Conservation (phyloP, 306 rosid genomes). For the Citrullus colocynthis region DNA sequence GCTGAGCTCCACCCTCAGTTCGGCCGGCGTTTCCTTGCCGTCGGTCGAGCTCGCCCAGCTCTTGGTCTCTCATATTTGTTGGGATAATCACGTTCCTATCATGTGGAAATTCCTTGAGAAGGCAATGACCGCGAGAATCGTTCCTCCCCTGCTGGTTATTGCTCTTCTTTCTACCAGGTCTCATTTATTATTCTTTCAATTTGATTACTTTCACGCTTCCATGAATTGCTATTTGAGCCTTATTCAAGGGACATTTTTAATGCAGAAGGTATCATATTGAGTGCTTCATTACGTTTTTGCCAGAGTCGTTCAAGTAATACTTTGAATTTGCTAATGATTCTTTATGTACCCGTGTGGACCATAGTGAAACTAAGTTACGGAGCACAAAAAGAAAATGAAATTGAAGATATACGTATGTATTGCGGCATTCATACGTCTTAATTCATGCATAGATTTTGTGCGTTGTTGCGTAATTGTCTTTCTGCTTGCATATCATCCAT, state of each 20-base stretch:
- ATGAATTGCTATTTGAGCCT: not conserved
- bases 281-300: not conserved
- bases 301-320: not conserved
- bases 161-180: constrained; percentile 72
- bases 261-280: not conserved
- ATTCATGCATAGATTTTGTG: not conserved
- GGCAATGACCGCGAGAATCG: constrained; percentile 37
- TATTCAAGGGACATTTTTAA: not conserved
- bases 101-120: constrained; percentile 76
- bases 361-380: not conserved
- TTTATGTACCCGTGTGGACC: not conserved
- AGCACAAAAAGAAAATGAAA: not conserved
- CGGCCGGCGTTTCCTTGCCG: constrained; percentile 44
- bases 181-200: not conserved
- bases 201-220: not conserved
- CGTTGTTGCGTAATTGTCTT: not conserved
- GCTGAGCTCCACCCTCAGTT: constrained; percentile 28
- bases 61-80: constrained; percentile 69
- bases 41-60: constrained; percentile 65
- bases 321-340: not conserved
- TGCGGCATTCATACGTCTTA: not conserved
- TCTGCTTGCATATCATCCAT: not conserved
- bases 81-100: constrained; percentile 52
- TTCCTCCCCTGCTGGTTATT: constrained; percentile 63
- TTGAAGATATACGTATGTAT: not conserved